These are phyloP conservation scores for Athelia psychrophila DNA, from an alignment of 1,284 basidiomycete genomes.

Conservation along the genomic window DNA sequence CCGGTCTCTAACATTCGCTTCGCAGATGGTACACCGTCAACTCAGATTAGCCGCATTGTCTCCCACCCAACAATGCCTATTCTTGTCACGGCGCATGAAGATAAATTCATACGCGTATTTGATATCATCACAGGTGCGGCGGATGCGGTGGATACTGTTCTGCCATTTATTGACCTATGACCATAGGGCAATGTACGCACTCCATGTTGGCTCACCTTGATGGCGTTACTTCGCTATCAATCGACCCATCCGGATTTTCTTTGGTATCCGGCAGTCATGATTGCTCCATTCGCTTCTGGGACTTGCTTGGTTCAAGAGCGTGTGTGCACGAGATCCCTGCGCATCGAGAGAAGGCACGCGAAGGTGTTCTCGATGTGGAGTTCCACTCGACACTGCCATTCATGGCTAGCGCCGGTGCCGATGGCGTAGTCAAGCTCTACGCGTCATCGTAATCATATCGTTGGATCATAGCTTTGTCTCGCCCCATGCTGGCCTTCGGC, in stretches of 20 bases:
- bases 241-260: constrained; percentile 84
- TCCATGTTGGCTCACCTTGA: constrained; percentile 91
- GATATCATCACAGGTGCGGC: constrained; percentile 76
- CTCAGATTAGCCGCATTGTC: constrained; percentile 87
- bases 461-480: constrained; percentile 9
- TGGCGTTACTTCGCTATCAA: constrained; percentile 86
- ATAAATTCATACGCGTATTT: constrained; percentile 90
- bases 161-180: constrained; percentile 4
- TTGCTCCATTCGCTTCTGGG: constrained; percentile 95
- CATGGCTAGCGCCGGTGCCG: constrained; percentile 91
- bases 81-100: constrained; percentile 90
- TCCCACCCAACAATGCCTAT: constrained; percentile 91
- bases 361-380: constrained; percentile 88
- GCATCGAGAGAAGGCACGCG: constrained; percentile 84
- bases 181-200: constrained; percentile 80
- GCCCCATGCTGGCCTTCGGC: not conserved
- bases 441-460: constrained; percentile 60
- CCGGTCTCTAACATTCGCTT: constrained; percentile 9
- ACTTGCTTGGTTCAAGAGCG: constrained; percentile 74
- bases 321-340: constrained; percentile 90
- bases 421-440: constrained; percentile 92
- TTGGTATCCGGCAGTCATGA: constrained; percentile 92
- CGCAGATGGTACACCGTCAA: constrained; percentile 65
- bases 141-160: not conserved
- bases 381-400: constrained; percentile 85